phyloP scores from a whole-genome alignment of 176 grass and related monocot species.

The Typha latifolia region DNA sequence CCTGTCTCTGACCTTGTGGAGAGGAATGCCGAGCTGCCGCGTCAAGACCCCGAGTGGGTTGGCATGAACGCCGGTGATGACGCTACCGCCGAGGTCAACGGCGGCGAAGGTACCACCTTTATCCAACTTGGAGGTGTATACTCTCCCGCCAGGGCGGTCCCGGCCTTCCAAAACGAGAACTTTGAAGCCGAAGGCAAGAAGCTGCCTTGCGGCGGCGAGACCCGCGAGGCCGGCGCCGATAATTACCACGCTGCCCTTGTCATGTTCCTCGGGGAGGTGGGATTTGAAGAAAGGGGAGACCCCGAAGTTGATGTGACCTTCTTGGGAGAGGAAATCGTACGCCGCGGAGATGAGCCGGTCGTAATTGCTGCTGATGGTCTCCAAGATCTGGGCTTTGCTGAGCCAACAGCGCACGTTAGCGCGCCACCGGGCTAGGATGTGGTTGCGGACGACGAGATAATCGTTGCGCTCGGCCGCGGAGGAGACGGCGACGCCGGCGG shows the following conservation, averaged over 20 bases:
- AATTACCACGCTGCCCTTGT: conserved; percentile 42
- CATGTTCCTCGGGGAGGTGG: conserved; percentile 17
- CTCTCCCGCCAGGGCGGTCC: conserved; percentile 69
- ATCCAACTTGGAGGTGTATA: conserved; percentile 43
- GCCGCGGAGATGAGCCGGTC: conserved; percentile 66
- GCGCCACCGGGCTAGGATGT: conserved; percentile 89
- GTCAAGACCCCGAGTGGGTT: conserved; percentile 86
- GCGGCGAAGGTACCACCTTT: conserved; percentile 21
- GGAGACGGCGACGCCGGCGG: conserved; percentile 17
- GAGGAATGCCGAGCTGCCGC: conserved; percentile 67
- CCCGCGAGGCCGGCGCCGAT: conserved; percentile 73
- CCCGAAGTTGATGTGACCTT: conserved; percentile 93
- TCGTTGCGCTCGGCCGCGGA: conserved; percentile 49
- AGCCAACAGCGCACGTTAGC: conserved; percentile 53
- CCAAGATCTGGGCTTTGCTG: conserved; percentile 41
- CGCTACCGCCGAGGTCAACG: conserved; percentile 78
- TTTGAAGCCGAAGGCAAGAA: conserved; percentile 55
- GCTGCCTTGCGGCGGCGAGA: conserved; percentile 71
- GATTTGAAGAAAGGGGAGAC: conserved; percentile 55
- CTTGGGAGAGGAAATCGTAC: conserved; percentile 53
- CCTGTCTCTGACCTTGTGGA: conserved; percentile 75
- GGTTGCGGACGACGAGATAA: conserved; percentile 89
- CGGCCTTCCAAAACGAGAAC: conserved; percentile 75
- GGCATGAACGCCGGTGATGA: conserved; percentile 91
- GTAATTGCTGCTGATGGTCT: conserved; percentile 63